phyloP scores from a whole-genome alignment of 1,139 yeast species.

The Taiozyma sp. region DNA sequence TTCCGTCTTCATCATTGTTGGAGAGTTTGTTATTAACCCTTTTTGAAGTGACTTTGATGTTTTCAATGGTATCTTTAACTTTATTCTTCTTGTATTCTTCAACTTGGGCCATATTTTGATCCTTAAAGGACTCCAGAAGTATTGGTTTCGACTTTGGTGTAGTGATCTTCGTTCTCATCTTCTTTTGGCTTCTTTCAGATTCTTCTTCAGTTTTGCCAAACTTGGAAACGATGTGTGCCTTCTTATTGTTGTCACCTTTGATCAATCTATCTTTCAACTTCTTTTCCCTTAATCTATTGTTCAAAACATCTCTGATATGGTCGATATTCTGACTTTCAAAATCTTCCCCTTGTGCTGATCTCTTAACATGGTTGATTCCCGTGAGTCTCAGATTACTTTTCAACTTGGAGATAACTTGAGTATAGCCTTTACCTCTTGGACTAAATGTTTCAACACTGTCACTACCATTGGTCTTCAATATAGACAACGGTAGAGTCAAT shows the following conservation, averaged over 20 bases:
- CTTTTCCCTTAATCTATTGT: constrained; percentile 15
- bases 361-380: not conserved
- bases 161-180: not conserved
- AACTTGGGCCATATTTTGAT: not conserved
- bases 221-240: constrained; percentile 3
- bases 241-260: not conserved
- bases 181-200: not conserved
- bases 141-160: not conserved
- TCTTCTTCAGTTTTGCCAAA: not conserved
- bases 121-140: not conserved
- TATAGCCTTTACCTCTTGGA: constrained; percentile 28
- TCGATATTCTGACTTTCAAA: constrained; percentile 7
- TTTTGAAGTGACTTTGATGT: constrained; percentile 2
- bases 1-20: constrained; percentile 1
- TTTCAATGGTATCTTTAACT: not conserved
- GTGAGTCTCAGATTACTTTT: constrained; percentile 4
- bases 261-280: constrained; percentile 2
- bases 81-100: not conserved
- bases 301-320: constrained; percentile 11
- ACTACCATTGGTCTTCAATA: constrained; percentile 5
- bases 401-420: constrained; percentile 20
- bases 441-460: constrained; percentile 5
- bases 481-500: constrained; percentile 9
- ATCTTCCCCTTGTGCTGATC: not conserved
- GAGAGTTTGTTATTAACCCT: constrained; percentile 2